These are phyloP conservation scores for Bassia scoparia DNA, from an alignment of 148 eudicot genomes.

Conservation along the genomic window DNA sequence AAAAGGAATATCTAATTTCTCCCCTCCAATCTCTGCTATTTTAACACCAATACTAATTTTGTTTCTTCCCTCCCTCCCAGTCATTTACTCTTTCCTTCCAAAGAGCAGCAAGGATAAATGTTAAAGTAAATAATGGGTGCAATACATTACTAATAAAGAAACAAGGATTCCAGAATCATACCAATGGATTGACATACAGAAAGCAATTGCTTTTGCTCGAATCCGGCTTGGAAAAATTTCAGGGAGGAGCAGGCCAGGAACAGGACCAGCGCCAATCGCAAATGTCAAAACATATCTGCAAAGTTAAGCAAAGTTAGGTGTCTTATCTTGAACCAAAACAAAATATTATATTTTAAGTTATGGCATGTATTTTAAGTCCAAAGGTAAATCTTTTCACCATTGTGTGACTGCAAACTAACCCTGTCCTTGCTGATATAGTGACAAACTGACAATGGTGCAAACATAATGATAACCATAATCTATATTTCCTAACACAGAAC, in stretches of 20 bases:
- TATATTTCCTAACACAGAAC: background rate
- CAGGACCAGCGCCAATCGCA: constrained; percentile 96
- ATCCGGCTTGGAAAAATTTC: constrained; percentile 85
- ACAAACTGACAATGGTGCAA: background rate
- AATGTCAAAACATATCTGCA: constrained; percentile 87
- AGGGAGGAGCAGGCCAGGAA: constrained; percentile 82
- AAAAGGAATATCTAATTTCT: background rate
- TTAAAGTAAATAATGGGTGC: background rate
- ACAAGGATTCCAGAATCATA: constrained; percentile 25
- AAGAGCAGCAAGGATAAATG: background rate
- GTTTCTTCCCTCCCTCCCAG: background rate
- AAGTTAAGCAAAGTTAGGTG: constrained; percentile 2
- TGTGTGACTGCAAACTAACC: background rate
- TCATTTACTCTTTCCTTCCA: background rate
- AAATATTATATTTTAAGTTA: background rate
- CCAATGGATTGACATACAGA: constrained; percentile 97
- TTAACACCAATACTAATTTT: background rate
- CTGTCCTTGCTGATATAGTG: background rate
- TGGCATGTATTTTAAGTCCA: background rate
- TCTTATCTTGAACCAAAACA: background rate
- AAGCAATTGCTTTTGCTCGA: constrained; percentile 96
- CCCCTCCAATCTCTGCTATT: background rate
- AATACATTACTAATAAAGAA: background rate
- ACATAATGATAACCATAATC: background rate
- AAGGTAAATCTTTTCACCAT: background rate